phyloP scores from a whole-genome alignment of 73 alveolate species.

The Tetrahymena elliotti region DNA sequence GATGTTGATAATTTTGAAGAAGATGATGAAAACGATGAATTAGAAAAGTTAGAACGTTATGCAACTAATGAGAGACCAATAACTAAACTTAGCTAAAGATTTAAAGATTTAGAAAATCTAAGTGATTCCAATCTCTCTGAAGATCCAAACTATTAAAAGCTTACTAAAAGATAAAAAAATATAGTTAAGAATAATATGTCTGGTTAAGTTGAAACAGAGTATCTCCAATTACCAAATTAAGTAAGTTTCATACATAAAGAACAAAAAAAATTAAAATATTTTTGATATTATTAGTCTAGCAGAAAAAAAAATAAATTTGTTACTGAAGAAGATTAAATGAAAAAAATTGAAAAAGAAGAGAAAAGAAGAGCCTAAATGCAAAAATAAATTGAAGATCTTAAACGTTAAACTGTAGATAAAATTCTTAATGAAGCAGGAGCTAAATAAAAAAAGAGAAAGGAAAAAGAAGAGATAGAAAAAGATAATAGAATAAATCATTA shows the following conservation, averaged over 20 bases:
- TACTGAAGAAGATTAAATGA: constrained; percentile 23
- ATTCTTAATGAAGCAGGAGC: constrained; percentile 34
- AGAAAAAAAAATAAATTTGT: not conserved
- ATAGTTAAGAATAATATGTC: not conserved
- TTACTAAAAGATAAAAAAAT: not conserved
- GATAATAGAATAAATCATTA: not conserved
- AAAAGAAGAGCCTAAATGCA: constrained; percentile 21
- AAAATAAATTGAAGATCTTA: constrained; percentile 16
- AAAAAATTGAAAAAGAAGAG: constrained; percentile 7
- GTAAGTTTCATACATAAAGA: not conserved
- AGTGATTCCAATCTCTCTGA: not conserved
- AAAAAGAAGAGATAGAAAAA: constrained; percentile 26
- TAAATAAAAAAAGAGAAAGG: constrained; percentile 24
- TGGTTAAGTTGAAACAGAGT: not conserved
- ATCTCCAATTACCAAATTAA: not conserved
- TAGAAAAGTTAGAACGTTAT: not conserved
- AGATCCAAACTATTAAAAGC: not conserved
- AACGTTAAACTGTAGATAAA: constrained; percentile 24
- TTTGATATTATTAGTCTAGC: not conserved
- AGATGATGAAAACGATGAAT: not conserved
- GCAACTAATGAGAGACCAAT: not conserved
- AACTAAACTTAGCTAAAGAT: not conserved
- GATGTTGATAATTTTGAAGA: not conserved
- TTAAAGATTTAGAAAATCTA: not conserved
- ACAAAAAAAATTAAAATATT: not conserved